Base-by-base conservation (phyloP, 331 rosid genomes). In the Malus hybrid region DNA sequence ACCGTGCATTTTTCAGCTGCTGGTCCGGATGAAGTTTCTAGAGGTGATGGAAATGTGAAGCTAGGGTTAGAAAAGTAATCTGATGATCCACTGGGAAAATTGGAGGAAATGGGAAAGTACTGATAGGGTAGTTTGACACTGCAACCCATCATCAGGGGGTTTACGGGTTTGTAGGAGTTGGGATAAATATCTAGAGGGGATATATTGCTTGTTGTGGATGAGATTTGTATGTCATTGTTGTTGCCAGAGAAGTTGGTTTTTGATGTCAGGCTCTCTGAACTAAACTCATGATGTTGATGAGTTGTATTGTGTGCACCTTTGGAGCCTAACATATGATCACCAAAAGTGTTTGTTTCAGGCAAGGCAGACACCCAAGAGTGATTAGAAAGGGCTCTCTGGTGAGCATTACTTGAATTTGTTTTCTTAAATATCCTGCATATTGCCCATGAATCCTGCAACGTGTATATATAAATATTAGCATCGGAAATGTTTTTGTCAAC, bases 371-470 rank as follows among this genome's bases (percentile, higher is more conserved):
- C 86, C 90, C 93, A 90, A 33, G 96, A 92, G 55, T 92, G 97
- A 61, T 92, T 95, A 59, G 94, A 90, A 31, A 86, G 77, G 39
- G 86, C 88, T 83, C 98, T 88, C 77, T 90, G 98, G 56, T 93
- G 87, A 52, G 90, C 72, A 44, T 6, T 56, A 13, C 63, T 84
- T 3, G 99, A 80, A 71, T 80, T 93, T 7, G 90, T 87, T 80
- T 93, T 93, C 90, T 93, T 91, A 87, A 93, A 91, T 73, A 93
- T 93, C 83, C 97, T 92, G 74, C 99, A 94, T n/a, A 93, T 91
- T 55, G 97, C 97, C 97, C 97, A 93, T 13, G 95, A 90, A 62
- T 88, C 98, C 98, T 93, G 90, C 83, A 86, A 60, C 4, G 29
- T 22, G 12, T 39, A 39, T 9, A 9, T 39, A 24, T 24, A 24